phyloP scores from a whole-genome alignment of 2,329 filamentous ascomycete genomes.

The Ascochyta rabiei region DNA sequence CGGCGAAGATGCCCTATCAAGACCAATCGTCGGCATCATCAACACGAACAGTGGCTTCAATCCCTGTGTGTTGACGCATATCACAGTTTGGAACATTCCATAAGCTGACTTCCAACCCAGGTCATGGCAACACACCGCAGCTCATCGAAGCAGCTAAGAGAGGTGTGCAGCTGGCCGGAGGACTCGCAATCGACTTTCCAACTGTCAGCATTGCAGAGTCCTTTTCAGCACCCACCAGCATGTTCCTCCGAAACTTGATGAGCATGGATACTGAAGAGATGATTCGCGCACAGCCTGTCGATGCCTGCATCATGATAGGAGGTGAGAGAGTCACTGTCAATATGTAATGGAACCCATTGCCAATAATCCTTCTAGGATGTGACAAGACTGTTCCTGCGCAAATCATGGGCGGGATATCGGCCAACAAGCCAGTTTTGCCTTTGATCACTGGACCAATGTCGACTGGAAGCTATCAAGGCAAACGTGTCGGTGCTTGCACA shows the following conservation, averaged over 20 bases:
- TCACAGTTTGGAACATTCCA: neutral
- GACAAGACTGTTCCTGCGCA: conserved; percentile 78
- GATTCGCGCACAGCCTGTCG: conserved; percentile 73
- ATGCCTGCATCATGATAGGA: conserved; percentile 71
- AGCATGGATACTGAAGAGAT: conserved; percentile 83
- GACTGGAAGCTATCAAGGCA: conserved; percentile 69
- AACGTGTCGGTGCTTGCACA: conserved; percentile 73
- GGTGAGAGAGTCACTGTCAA: conserved; percentile 49
- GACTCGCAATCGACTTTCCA: conserved; percentile 73
- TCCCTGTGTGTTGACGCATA: conserved; percentile 53
- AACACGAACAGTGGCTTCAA: conserved; percentile 77
- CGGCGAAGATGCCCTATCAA: conserved; percentile 71
- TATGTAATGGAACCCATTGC: neutral
- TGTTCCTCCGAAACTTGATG: conserved; percentile 78
- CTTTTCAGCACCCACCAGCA: conserved; percentile 73
- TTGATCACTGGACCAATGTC: conserved; percentile 77
- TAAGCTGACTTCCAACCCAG: neutral
- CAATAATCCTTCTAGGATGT: conserved; percentile 59
- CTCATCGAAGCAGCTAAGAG: conserved; percentile 73
- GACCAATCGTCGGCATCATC: conserved; percentile 75
- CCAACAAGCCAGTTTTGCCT: conserved; percentile 73
- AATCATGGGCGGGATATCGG: conserved; percentile 76
- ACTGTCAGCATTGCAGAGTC: conserved; percentile 75
- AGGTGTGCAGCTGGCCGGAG: conserved; percentile 70
- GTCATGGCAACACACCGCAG: conserved; percentile 74